phyloP scores from a whole-genome alignment of 164 flowering plant genomes.

The Vitis rotundifolia region DNA sequence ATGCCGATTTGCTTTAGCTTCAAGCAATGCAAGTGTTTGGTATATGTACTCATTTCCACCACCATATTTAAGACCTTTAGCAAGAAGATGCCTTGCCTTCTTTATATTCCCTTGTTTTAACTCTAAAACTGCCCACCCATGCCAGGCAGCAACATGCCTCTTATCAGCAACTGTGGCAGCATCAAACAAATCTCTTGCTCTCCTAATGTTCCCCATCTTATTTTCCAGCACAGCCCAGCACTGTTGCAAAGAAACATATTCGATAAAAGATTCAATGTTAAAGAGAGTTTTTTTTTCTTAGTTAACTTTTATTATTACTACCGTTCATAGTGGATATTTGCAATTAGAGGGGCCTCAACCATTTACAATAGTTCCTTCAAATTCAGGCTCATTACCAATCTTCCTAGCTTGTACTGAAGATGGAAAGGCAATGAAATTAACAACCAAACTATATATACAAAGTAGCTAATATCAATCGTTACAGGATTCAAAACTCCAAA shows the following conservation, averaged over 20 bases:
- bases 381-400: no score
- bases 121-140: conserved; percentile 97
- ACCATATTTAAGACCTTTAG: conserved; percentile 76
- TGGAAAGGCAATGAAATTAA: no score
- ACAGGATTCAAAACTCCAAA: no score
- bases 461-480: no score
- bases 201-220: conserved; percentile 75
- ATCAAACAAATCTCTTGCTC: conserved; percentile 88
- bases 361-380: no score
- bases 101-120: conserved; percentile 79
- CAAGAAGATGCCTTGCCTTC: conserved; percentile 85
- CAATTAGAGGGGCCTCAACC: no score
- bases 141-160: conserved; percentile 93
- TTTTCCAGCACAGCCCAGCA: conserved; percentile 97
- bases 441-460: no score
- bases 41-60: conserved; percentile 90
- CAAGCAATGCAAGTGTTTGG: conserved; percentile 90
- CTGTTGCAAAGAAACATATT: conserved; percentile 35
- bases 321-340: no score
- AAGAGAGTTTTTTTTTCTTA: no score
- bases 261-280: neutral
- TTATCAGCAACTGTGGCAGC: conserved; percentile 95
- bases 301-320: no score
- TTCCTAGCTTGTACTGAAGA: no score
- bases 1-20: conserved; percentile 71